Conservation (phyloP, 805 yeast species). For the Ogataea wickerhamii region DNA sequence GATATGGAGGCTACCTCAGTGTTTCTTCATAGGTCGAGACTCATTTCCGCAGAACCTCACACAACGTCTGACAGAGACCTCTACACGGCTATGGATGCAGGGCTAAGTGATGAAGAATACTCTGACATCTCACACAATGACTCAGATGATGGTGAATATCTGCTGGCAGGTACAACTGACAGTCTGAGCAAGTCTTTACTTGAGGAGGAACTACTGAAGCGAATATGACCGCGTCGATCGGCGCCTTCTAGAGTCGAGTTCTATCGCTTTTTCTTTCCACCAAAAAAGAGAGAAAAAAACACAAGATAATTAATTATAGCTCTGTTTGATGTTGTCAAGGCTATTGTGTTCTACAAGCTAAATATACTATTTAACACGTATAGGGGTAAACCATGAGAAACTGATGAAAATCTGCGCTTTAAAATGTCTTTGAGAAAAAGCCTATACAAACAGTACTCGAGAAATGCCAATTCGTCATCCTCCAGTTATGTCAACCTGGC, state of each 20-base stretch:
- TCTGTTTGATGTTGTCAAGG: no score
- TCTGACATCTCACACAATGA: background rate
- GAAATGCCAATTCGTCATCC: slow-evolving; percentile 25
- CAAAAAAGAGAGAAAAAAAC: no score
- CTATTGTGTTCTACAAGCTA: no score
- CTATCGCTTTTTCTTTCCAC: no score
- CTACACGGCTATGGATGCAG: background rate
- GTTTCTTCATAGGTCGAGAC: slow-evolving; percentile 23
- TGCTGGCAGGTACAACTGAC: slow-evolving; percentile 20
- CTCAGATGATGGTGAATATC: slow-evolving; percentile 11
- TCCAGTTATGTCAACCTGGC: slow-evolving; percentile 17
- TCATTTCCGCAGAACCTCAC: slow-evolving; percentile 3
- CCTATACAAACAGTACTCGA: slow-evolving; percentile 32
- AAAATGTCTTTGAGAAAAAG: slow-evolving; percentile 33
- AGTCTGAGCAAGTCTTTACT: slow-evolving; percentile 27
- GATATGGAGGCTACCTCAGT: slow-evolving; percentile 26
- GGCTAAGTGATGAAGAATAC: slow-evolving; percentile 1
- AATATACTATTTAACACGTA: no score
- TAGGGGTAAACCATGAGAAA: no score
- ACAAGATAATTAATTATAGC: no score
- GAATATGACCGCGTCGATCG: no score
- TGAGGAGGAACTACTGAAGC: slow-evolving; percentile 27
- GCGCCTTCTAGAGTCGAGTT: no score
- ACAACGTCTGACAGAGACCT: slow-evolving; percentile 1
- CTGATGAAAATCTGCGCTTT: no score